Evolutionary conservation across 1,284 basidiomycete species (phyloP), one percentile per base, ranked within the genome.

Genomic region (Stygiomarasmius scandens): DNA sequence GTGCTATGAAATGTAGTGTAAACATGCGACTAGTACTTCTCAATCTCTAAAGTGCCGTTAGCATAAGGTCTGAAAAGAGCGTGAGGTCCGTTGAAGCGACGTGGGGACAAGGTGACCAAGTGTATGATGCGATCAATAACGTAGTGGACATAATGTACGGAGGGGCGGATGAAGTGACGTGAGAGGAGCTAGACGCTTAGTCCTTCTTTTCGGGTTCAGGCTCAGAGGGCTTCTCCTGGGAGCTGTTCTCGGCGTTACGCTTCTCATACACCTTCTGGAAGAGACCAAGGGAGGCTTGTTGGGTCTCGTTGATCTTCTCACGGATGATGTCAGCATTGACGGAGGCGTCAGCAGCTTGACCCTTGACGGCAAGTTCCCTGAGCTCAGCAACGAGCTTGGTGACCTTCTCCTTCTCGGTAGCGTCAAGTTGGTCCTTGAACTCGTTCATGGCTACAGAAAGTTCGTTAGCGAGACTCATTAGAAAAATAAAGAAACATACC

Each of bases 201-300:
- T 89, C 85, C 76, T 90, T 88, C 46, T 90, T 89, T 76, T 89
- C 85, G 68, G 85, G 79, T 63, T 82, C 75, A 43, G 62, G 50
- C 74, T 56, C 55, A 12, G 55, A 11, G 22, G 55, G 55, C 43
- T 82, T 83, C 64, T 79, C 74, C 65, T 77, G 72, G 55, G 69
- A 72, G 59, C 76, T 76, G 23, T 77, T 68, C 75, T 91, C 87
- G 54, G 86, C 87, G 66, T 86, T 85, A 63, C 91, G 87, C 85
- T 94, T 93, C 84, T 97, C 94, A 76, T 98, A 97, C 25, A 96
- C 91, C 88, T 96, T 97, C 79, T 97, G 93, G 95, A 98, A 99
- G 64, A 99, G 90, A 66, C 93, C 93, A 49, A 99, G 86, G 29
- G 93, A 96, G 44, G 96, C 95, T 72, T 94, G 91, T 73, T 99